These are phyloP conservation scores for Alectoria sarmentosa DNA, from an alignment of 495 filamentous ascomycete genomes.

Conservation along the genomic window DNA sequence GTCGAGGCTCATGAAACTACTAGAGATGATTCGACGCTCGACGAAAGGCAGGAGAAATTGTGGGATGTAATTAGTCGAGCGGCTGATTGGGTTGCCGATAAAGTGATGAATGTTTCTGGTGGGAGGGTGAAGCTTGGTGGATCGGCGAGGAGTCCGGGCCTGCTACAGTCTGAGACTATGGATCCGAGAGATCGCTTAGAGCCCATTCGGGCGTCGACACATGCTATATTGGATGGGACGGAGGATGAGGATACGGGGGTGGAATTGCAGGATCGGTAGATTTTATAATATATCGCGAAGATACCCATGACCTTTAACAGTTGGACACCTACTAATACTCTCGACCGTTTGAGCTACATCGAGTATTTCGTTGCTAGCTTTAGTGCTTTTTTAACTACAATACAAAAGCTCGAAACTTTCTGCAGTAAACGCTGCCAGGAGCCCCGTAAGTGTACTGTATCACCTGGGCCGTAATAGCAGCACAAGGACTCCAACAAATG, in stretches of 20 bases:
- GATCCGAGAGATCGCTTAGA: constrained; percentile 27
- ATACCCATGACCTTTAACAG: not conserved
- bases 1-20: constrained; percentile 84
- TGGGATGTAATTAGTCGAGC: constrained; percentile 57
- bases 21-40: constrained; percentile 34
- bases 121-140: constrained; percentile 34
- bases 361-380: not conserved
- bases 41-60: constrained; percentile 53
- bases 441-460: not conserved
- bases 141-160: constrained; percentile 17
- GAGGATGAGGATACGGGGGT: constrained; percentile 56
- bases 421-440: not conserved
- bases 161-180: constrained; percentile 27
- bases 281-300: not conserved
- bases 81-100: constrained; percentile 49
- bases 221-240: constrained; percentile 56
- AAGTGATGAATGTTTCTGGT: constrained; percentile 40
- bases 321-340: not conserved
- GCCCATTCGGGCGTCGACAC: constrained; percentile 18
- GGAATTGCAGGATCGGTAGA: constrained; percentile 51
- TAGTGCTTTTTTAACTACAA: not conserved
- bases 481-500: constrained; percentile 34
- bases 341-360: not conserved
- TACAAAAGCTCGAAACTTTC: not conserved
- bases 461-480: constrained; percentile 9